Conservation (phyloP, 202 grass and related monocot genomes). For the Zoysia matrella region DNA sequence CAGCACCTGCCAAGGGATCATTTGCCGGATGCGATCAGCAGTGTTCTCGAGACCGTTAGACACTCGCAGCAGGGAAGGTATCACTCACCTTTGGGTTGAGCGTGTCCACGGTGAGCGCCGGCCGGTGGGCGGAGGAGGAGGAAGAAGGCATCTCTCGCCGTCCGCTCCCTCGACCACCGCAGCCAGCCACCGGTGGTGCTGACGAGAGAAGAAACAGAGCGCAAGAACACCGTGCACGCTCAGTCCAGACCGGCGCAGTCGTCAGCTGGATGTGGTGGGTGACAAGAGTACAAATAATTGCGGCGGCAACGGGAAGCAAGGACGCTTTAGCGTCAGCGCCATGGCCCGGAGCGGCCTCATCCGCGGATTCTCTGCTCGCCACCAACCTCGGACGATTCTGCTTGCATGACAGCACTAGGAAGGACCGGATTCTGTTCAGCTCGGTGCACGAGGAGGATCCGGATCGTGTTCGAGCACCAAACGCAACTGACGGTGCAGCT, state of each 20-base stretch:
- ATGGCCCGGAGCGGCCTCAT: not conserved
- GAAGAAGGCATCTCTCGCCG: constrained; percentile 25
- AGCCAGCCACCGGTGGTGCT: too few species aligned
- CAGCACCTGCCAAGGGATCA: constrained; percentile 23
- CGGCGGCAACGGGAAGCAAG: not conserved
- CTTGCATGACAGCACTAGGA: not conserved
- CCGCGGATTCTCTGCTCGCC: not conserved
- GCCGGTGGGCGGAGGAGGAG: constrained; percentile 5
- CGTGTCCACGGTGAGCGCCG: constrained; percentile 47
- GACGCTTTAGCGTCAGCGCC: not conserved
- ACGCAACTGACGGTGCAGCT: constrained; percentile 9
- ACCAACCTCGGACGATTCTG: not conserved
- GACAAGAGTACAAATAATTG: constrained; percentile 16
- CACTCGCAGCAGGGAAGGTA: not conserved
- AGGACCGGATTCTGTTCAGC: not conserved
- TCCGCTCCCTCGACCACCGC: too few species aligned
- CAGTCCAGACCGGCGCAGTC: not conserved
- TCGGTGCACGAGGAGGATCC: not conserved
- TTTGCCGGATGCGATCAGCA: not conserved
- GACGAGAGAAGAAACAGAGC: not conserved
- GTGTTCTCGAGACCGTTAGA: not conserved
- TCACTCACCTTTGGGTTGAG: constrained; percentile 54
- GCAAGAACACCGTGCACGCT: not conserved
- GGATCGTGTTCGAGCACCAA: not conserved
- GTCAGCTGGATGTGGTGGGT: not conserved